Evolutionary conservation across 1,139 yeast genomes (phyloP).

Genomic region (Kluyveromyces sp.): DNA sequence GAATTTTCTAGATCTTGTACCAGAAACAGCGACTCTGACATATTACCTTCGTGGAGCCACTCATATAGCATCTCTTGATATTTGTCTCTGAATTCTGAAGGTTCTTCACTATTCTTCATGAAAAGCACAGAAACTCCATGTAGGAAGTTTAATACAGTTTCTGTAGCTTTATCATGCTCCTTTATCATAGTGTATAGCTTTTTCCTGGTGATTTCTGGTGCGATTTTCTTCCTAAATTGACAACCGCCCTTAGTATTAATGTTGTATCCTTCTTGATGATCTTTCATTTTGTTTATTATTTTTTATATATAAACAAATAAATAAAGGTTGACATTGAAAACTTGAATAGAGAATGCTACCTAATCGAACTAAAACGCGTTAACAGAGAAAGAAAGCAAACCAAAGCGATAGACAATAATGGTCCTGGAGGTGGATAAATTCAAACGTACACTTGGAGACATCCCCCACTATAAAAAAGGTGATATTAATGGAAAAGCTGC

Average conservation of each 20-base stretch:
- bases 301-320: too few species aligned
- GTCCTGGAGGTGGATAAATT: conserved; percentile 6
- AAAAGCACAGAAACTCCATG: background rate
- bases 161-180: background rate
- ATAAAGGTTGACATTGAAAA: too few species aligned
- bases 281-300: too few species aligned
- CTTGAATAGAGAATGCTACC: too few species aligned
- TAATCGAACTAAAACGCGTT: too few species aligned
- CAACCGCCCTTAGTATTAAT: too few species aligned
- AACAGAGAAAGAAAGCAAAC: too few species aligned
- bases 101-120: background rate
- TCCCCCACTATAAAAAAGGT: conserved; percentile 20
- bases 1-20: background rate
- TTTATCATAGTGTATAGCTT: background rate
- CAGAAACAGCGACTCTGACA: conserved; percentile 3
- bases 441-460: conserved; percentile 20
- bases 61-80: background rate
- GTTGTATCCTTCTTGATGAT: too few species aligned
- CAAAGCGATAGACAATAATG: background rate
- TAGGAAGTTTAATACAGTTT: background rate
- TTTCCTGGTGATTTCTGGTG: too few species aligned
- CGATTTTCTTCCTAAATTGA: too few species aligned
- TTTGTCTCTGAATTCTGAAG: background rate
- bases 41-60: background rate
- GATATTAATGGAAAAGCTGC: conserved; percentile 15